Evolutionary conservation across 495 filamentous ascomycete species (phyloP), one percentile per base, ranked within the genome.

Genomic region (Daldinia grandis): DNA sequence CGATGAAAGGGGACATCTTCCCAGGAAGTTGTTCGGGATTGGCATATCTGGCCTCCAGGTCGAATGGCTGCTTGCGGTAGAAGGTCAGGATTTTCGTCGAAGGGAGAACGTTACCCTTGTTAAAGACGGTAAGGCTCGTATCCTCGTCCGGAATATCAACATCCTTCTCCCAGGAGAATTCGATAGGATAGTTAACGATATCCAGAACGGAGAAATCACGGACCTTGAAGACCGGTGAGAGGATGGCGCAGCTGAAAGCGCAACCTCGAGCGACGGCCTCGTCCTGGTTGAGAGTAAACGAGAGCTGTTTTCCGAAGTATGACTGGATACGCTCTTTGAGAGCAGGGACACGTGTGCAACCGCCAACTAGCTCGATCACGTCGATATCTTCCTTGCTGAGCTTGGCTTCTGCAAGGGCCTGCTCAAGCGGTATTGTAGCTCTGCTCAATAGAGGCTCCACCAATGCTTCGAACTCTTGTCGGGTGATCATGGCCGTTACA

Each of bases 71-170:
- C 85, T 98, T 98, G 68, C 95, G 91, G 87, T 98, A 98, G 87
- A 98, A 99, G 28, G 95, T 99, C 53, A 99, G 90, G 71, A 99
- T 99, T 87, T 99, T 99, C 64, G 95, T 99, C 5, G 95, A 98
- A 55, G 95, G 95, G 86, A 99, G 92, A 58, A 97, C 91, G 73
- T 97, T 98, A 81, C 94, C 95, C 79, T 90, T 93, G 88, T 94
- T 95, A 84, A 99, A 99, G 74, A 99, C 95, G 31, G 92, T 97
- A 56, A 99, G 86, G 84, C 90, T 95, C 58, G 96, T 98, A 77
- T 98, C 95, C 85, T 99, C 95, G 79, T 99, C 96, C 30, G 95
- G 95, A 74, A 99, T 98, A 64, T 99, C 95, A 56, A 94, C 88
- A 27, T 95, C 97, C 85, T 98, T 95, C 87, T 99, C 95, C 95